These are phyloP conservation scores for Dysphania ambrosioides DNA, from an alignment of 148 eudicot species.

Conservation along the genomic window DNA sequence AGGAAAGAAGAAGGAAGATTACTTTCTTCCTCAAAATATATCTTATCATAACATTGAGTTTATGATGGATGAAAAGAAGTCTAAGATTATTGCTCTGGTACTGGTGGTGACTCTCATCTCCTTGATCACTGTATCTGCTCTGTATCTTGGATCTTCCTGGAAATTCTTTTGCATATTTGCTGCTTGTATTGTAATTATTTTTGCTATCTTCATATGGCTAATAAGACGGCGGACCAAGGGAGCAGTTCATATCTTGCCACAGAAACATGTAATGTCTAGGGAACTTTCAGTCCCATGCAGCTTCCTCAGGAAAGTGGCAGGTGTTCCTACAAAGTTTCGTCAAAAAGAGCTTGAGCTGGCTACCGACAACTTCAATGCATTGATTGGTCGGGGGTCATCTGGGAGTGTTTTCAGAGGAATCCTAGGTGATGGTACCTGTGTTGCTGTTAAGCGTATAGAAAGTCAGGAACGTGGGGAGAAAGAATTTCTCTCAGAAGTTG, in stretches of 20 bases:
- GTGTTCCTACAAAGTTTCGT: constrained; percentile 63
- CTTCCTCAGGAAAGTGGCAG: constrained; percentile 72
- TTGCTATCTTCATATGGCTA: constrained; percentile 39
- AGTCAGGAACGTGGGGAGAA: constrained; percentile 58
- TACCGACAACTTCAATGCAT: constrained; percentile 51
- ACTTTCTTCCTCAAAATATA: constrained; percentile 6
- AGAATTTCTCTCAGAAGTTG: constrained; percentile 69
- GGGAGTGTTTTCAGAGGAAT: constrained; percentile 72
- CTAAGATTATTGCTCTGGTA: constrained; percentile 38
- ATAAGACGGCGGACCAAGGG: constrained; percentile 34
- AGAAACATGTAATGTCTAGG: constrained; percentile 24
- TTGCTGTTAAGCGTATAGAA: constrained; percentile 77
- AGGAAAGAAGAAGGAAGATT: constrained; percentile 15
- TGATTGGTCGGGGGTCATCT: constrained; percentile 68
- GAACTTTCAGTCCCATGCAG: constrained; percentile 47
- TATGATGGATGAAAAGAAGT: constrained; percentile 58
- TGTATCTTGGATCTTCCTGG: constrained; percentile 41
- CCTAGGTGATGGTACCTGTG: constrained; percentile 52
- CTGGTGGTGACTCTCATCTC: constrained; percentile 36
- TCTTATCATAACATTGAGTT: constrained; percentile 12
- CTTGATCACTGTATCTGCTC: constrained; percentile 43
- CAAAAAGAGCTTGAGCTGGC: constrained; percentile 68
- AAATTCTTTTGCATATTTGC: constrained; percentile 46
- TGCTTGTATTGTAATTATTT: constrained; percentile 38
- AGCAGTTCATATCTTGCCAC: constrained; percentile 20